phyloP scores from a whole-genome alignment of 768 basidiomycete species.

The Sarcomyxa edulis region DNA sequence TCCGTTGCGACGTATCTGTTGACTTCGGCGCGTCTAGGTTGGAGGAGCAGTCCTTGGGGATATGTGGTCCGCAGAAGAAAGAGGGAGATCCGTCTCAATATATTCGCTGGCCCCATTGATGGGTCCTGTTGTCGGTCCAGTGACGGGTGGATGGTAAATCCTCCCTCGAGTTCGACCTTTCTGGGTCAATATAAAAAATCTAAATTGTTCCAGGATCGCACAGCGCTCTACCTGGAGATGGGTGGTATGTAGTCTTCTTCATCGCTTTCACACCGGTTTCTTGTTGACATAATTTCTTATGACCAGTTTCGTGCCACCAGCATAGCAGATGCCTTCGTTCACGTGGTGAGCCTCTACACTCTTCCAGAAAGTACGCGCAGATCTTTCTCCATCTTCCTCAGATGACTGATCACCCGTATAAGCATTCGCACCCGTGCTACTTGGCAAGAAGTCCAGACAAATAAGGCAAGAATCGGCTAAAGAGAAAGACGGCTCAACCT shows the following conservation, averaged over 20 bases:
- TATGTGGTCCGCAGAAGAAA: conserved; percentile 54
- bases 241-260: conserved; percentile 53
- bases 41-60: conserved; percentile 67
- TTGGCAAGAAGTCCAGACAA: conserved; percentile 44
- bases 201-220: conserved; percentile 41
- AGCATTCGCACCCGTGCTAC: conserved; percentile 40
- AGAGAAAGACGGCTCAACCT: conserved; percentile 34
- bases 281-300: background rate
- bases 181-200: conserved; percentile 7
- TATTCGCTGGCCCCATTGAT: conserved; percentile 63
- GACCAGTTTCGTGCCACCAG: conserved; percentile 62
- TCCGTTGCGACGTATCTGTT: conserved; percentile 30
- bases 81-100: conserved; percentile 58
- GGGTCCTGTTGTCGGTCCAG: conserved; percentile 60
- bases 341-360: conserved; percentile 48
- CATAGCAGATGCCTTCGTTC: conserved; percentile 50
- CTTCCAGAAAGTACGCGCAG: conserved; percentile 55
- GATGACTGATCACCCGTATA: conserved; percentile 23
- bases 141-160: conserved; percentile 55
- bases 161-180: background rate
- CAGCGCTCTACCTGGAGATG: conserved; percentile 65
- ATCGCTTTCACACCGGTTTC: background rate
- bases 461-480: conserved; percentile 39
- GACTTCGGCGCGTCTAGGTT: conserved; percentile 20
- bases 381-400: background rate